Evolutionary conservation across 1,284 basidiomycete species (phyloP).

Genomic region (Austropuccinia psidii): DNA sequence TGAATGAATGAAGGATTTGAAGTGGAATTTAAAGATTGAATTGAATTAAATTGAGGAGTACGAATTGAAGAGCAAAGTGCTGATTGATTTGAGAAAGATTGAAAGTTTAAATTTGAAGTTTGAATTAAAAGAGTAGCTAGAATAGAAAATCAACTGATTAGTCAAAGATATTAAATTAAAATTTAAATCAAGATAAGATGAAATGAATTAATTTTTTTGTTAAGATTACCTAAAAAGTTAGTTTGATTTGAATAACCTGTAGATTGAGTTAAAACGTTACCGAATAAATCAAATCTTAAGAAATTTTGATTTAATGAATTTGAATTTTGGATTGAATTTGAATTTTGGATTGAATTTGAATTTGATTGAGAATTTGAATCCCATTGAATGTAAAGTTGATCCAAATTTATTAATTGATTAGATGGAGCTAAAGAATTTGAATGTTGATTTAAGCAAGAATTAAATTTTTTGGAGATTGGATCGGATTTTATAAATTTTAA

Average conservation of each 20-base stretch:
- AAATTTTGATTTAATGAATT: too few relatives aligned
- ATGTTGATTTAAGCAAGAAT: conserved; percentile 12
- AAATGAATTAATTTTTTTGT: neutral
- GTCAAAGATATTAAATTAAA: neutral
- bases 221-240: conserved; percentile 24
- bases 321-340: too few relatives aligned
- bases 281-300: conserved; percentile 2
- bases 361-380: neutral
- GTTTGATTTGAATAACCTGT: conserved; percentile 19
- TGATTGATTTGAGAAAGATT: conserved; percentile 27
- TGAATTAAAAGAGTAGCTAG: conserved; percentile 17
- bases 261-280: neutral
- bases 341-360: neutral
- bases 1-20: neutral
- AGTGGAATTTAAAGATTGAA: neutral
- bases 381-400: neutral
- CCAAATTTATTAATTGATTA: conserved; percentile 21
- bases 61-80: conserved; percentile 25
- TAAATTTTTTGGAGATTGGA: neutral
- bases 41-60: neutral
- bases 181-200: too few relatives aligned
- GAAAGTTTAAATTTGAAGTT: conserved; percentile 21
- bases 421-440: neutral
- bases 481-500: neutral
- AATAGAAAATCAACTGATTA: neutral